Evolutionary conservation across 768 basidiomycete genomes (phyloP).

Genomic region (Leccinum uliginosum): DNA sequence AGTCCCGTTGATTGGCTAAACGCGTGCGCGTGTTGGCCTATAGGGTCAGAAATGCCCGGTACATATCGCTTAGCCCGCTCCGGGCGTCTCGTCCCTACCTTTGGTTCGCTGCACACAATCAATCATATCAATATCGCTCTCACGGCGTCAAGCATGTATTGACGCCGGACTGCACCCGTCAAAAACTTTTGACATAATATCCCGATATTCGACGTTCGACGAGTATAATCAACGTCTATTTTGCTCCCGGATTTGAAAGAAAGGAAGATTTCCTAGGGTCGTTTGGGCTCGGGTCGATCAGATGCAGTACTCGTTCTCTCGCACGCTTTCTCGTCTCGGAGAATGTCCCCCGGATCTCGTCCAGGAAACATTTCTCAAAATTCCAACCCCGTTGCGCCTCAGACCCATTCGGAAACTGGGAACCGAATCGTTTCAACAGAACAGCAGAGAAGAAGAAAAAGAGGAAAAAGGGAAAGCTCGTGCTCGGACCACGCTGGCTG

Average conservation of each 20-base stretch:
- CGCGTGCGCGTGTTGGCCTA: background rate
- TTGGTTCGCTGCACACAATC: background rate
- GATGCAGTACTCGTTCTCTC: background rate
- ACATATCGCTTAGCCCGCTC: background rate
- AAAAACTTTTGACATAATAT: background rate
- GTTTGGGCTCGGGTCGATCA: conserved; percentile 13
- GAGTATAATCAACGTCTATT: conserved; percentile 15
- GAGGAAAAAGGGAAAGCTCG: conserved; percentile 1
- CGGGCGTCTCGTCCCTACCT: background rate
- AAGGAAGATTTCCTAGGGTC: background rate
- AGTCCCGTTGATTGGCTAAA: conserved; percentile 12
- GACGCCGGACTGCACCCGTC: background rate
- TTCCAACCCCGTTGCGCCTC: conserved; percentile 2
- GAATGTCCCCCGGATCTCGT: conserved; percentile 2
- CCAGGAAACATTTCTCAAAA: background rate
- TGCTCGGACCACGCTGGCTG: conserved; percentile 15
- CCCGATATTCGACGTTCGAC: conserved; percentile 7
- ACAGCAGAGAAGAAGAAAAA: background rate
- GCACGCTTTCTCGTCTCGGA: background rate
- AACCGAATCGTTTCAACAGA: conserved; percentile 1
- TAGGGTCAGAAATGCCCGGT: conserved; percentile 8
- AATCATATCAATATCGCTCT: conserved; percentile 1
- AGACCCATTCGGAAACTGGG: conserved; percentile 22
- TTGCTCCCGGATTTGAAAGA: background rate
- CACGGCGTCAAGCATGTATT: background rate